Conservation (phyloP, 805 yeast genomes). For the Ogataea saltuana region DNA sequence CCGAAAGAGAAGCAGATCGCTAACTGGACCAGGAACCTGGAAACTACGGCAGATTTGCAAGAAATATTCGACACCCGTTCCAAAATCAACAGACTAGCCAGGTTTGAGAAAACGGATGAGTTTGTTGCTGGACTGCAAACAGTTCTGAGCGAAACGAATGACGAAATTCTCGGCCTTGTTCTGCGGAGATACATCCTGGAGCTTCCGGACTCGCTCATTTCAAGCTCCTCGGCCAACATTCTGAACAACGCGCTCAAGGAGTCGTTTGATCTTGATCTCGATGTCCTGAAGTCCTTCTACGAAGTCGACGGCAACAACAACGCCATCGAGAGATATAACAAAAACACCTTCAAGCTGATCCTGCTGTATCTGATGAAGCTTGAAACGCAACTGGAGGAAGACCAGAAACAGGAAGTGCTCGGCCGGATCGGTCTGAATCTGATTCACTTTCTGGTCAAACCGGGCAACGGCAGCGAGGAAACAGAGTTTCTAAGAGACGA, state of each 20-base stretch:
- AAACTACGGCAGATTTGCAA: slow-evolving; percentile 12
- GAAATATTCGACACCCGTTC: slow-evolving; percentile 14
- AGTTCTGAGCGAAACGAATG: slow-evolving; percentile 6
- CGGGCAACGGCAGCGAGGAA: slow-evolving; percentile 4
- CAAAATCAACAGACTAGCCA: slow-evolving; percentile 15
- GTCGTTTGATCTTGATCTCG: slow-evolving; percentile 18
- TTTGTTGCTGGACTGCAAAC: slow-evolving; percentile 6
- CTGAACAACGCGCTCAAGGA: slow-evolving; percentile 19
- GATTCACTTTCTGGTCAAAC: slow-evolving; percentile 19
- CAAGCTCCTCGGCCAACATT: slow-evolving; percentile 12
- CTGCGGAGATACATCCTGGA: slow-evolving; percentile 23
- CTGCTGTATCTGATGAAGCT: slow-evolving; percentile 15
- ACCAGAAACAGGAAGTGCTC: slow-evolving; percentile 6
- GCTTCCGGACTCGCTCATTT: slow-evolving; percentile 21
- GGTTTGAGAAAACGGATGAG: background rate
- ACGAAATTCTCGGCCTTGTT: slow-evolving; percentile 16
- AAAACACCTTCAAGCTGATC: slow-evolving; percentile 18
- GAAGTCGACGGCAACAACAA: slow-evolving; percentile 14
- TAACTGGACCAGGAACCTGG: slow-evolving; percentile 17
- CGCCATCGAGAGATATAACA: slow-evolving; percentile 9
- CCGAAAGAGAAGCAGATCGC: slow-evolving; percentile 13
- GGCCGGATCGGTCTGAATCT: slow-evolving; percentile 13
- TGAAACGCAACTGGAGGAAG: slow-evolving; percentile 7
- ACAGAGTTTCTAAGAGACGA: slow-evolving; percentile 14
- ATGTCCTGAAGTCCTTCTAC: slow-evolving; percentile 14